A percentile compares a stretch with the other conserved stretches of the same genome.
Conservation (phyloP, 306 rosid genomes). For the Styphnolobium japonicum region DNA sequence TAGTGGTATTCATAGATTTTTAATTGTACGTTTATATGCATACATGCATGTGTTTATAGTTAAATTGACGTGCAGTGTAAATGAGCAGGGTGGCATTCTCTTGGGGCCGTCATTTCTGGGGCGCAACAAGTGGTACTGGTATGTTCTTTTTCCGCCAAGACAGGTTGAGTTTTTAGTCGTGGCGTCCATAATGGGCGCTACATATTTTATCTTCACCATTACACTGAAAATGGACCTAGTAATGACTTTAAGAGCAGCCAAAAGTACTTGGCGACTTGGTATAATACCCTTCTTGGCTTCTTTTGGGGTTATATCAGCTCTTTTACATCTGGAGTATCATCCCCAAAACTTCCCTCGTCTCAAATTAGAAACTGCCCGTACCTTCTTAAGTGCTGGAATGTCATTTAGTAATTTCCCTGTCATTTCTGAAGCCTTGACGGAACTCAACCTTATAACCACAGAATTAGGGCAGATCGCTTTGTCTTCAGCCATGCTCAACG, state of each 20-base stretch:
- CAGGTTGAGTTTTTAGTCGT: neutral
- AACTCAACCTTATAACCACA: constrained; percentile 34
- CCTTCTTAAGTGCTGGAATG: neutral
- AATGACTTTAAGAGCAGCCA: constrained; percentile 27
- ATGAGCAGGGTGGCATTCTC: constrained; percentile 42
- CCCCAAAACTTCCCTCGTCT: neutral
- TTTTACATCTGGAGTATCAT: neutral
- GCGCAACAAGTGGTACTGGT: neutral
- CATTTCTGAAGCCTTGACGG: constrained; percentile 7
- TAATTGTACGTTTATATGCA: no score
- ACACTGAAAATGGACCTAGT: constrained; percentile 35
- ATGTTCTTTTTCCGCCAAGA: neutral
- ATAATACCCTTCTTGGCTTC: constrained; percentile 11
- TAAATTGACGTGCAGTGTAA: neutral
- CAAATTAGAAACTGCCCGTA: accelerated
- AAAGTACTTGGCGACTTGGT: constrained; percentile 32
- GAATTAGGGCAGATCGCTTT: constrained; percentile 36
- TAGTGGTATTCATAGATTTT: no score
- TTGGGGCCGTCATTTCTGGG: constrained; percentile 45
- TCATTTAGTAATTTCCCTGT: constrained; percentile 25
- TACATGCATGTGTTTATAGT: neutral
- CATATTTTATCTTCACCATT: neutral
- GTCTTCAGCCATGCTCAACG: constrained; percentile 29
- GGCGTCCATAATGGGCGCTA: neutral
- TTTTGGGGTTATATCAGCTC: neutral